A percentile compares a stretch with the other conserved stretches of the same genome.
Conservation (phyloP, 164 flowering plant genomes). For the Tinospora cordifolia region DNA sequence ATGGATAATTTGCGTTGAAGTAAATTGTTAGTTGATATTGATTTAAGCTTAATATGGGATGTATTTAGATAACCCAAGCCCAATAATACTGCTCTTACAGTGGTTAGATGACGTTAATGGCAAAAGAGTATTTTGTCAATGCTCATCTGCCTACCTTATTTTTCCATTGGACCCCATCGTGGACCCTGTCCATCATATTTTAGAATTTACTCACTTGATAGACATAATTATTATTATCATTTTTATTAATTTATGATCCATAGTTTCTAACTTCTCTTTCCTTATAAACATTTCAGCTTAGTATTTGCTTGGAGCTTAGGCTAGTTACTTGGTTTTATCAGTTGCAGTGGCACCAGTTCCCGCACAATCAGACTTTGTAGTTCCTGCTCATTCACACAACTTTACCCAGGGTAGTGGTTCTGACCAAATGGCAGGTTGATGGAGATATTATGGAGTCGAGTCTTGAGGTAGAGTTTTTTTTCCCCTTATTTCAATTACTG, state of each 20-base stretch:
- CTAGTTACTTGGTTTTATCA: constrained; percentile 23
- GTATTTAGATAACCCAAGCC: neutral
- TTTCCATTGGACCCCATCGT: neutral
- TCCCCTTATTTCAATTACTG: neutral
- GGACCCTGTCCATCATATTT: neutral
- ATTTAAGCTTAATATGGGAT: neutral
- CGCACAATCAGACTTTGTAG: constrained; percentile 63
- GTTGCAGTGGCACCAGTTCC: constrained; percentile 66
- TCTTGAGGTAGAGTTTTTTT: constrained; percentile 21
- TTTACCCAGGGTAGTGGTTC: constrained; percentile 74
- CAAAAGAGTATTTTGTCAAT: neutral
- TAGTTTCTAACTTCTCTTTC: constrained; percentile 1
- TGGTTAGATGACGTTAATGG: neutral
- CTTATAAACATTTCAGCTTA: constrained; percentile 5
- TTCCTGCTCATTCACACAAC: constrained; percentile 76
- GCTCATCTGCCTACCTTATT: neutral
- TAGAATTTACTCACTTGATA: neutral
- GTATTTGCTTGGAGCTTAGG: constrained; percentile 3
- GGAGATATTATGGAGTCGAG: constrained; percentile 36
- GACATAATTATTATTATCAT: neutral
- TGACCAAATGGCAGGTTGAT: constrained; percentile 83
- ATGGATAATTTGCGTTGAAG: neutral
- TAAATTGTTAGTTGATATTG: neutral
- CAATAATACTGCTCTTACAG: neutral
- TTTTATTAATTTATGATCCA: neutral